These are phyloP conservation scores for Metarhizium humberi DNA, from an alignment of 2,329 filamentous ascomycete genomes.

Conservation along the genomic window DNA sequence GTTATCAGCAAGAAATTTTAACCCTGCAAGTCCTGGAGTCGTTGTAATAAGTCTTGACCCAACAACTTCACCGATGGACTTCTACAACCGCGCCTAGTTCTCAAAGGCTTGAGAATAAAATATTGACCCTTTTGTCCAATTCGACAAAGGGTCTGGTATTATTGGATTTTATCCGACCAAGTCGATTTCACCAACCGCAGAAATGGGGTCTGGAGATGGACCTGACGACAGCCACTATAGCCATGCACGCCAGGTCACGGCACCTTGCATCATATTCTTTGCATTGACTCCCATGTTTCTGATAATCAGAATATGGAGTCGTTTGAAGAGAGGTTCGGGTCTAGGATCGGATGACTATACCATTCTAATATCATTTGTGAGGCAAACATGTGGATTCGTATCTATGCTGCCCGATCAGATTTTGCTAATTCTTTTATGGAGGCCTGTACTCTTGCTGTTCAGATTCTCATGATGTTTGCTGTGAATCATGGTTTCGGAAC, in stretches of 20 bases:
- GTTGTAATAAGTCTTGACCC: no score
- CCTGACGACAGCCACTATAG: slow-evolving; percentile 19
- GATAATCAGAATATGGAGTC: slow-evolving; percentile 28
- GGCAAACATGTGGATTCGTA: slow-evolving; percentile 2
- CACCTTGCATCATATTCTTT: slow-evolving; percentile 33
- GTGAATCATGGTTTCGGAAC: slow-evolving; percentile 33
- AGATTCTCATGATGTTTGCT: slow-evolving; percentile 29
- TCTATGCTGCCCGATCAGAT: background rate
- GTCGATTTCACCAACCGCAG: background rate
- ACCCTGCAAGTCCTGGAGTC: no score
- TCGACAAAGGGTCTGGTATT: no score
- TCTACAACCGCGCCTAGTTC: no score
- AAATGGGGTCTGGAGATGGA: slow-evolving; percentile 5
- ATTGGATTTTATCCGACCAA: no score
- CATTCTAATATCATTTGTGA: slow-evolving; percentile 31
- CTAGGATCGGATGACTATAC: slow-evolving; percentile 33
- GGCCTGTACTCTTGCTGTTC: slow-evolving; percentile 26
- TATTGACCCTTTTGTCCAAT: no score
- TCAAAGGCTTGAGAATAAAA: no score
- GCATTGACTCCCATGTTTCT: slow-evolving; percentile 31
- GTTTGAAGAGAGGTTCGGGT: slow-evolving; percentile 25
- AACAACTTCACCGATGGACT: no score
- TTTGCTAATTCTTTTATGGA: slow-evolving; percentile 8
- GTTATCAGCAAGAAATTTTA: no score
- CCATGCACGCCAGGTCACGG: slow-evolving; percentile 27